These are phyloP conservation scores for Xylariales sp. DNA, from an alignment of 2,329 filamentous ascomycete species.

Conservation along the genomic window DNA sequence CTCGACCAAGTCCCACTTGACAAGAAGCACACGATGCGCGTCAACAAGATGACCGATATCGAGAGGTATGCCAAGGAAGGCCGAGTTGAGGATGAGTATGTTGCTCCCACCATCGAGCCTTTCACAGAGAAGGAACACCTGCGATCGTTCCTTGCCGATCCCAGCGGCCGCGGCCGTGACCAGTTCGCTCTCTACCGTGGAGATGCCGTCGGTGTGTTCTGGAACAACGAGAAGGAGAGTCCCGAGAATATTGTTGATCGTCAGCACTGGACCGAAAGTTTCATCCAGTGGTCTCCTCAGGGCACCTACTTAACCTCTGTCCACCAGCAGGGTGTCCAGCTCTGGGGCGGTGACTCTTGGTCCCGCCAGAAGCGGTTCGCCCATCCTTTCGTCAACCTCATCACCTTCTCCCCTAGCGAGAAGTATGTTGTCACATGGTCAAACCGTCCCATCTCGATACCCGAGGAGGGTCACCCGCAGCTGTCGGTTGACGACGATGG, in stretches of 20 bases:
- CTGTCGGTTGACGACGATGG: conserved; percentile 90
- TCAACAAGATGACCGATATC: conserved; percentile 98
- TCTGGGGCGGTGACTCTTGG: conserved; percentile 93
- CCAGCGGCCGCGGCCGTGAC: conserved; percentile 74
- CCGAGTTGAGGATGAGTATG: conserved; percentile 87
- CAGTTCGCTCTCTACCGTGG: conserved; percentile 94
- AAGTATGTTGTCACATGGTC: conserved; percentile 97
- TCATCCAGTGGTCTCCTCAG: conserved; percentile 95
- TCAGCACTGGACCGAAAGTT: conserved; percentile 95
- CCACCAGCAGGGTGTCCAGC: conserved; percentile 92
- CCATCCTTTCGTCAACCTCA: conserved; percentile 90
- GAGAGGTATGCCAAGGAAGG: conserved; percentile 95
- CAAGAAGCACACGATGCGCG: conserved; percentile 90
- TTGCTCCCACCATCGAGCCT: conserved; percentile 72
- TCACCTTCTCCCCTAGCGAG: conserved; percentile 92
- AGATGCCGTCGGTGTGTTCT: conserved; percentile 91
- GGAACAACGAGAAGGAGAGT: conserved; percentile 93
- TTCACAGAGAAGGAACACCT: conserved; percentile 94
- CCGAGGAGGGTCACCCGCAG: conserved; percentile 80
- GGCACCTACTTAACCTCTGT: conserved; percentile 94
- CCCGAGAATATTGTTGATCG: conserved; percentile 89
- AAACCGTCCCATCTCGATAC: conserved; percentile 84
- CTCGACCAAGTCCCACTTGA: conserved; percentile 85
- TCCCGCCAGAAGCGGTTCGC: conserved; percentile 87
- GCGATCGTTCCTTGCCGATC: conserved; percentile 86